These are phyloP conservation scores for Alternaria solani DNA, from an alignment of 2,329 filamentous ascomycete species.

Conservation along the genomic window DNA sequence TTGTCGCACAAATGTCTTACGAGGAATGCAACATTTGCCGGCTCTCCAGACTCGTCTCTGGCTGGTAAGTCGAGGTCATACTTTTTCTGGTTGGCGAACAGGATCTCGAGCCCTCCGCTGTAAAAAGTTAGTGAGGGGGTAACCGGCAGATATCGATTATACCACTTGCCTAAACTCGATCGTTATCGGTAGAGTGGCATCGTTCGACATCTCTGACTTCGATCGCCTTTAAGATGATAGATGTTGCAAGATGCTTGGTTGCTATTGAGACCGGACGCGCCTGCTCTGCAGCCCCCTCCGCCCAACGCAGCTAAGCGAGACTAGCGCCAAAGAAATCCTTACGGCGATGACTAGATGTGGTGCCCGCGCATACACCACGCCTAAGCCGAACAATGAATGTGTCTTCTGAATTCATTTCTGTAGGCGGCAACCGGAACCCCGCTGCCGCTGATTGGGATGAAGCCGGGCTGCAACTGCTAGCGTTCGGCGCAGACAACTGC, in stretches of 20 bases:
- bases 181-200: conserved; percentile 63
- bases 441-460: conserved; percentile 88
- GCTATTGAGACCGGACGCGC: conserved; percentile 7
- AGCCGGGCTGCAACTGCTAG: conserved; percentile 70
- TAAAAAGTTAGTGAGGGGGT: conserved; percentile 16
- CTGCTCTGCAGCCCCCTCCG: conserved; percentile 9
- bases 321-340: conserved; percentile 44
- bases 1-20: conserved; percentile 81
- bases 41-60: conserved; percentile 65
- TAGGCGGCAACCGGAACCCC: conserved; percentile 89
- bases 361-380: conserved; percentile 23
- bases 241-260: neutral
- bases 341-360: conserved; percentile 30
- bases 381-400: conserved; percentile 40
- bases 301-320: conserved; percentile 34
- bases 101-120: conserved; percentile 89
- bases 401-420: conserved; percentile 66
- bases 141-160: neutral
- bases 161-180: conserved; percentile 72
- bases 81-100: conserved; percentile 84
- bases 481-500: conserved; percentile 88
- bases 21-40: conserved; percentile 76
- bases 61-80: conserved; percentile 75
- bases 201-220: conserved; percentile 33
- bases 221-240: neutral